Evolutionary conservation across 2,329 filamentous ascomycete genomes (phyloP), one percentile per base, ranked within the genome.

Genomic region (Podosphaera fusca): DNA sequence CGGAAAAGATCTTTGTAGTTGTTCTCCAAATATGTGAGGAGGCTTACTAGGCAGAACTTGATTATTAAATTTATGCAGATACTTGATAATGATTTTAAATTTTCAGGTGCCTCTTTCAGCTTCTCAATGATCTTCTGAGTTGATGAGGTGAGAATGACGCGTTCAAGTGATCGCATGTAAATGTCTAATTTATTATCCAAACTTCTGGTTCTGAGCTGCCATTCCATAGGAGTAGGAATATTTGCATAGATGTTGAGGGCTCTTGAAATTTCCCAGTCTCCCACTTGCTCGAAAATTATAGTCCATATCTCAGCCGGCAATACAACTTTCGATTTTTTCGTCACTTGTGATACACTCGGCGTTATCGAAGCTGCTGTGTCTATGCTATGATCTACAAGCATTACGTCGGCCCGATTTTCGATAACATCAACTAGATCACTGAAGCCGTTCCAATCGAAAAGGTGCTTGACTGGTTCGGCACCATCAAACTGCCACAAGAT

Each of bases 291-390:
- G 49, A 95, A 80, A 53, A 96, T 84, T 58, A 90, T 84, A 36
- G 84, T 84, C 87, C 89, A 95, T 45, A 95, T 77, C 69, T 96
- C 90, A 0, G 85, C 80, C 0, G 90, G 90, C 0, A 96, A 72
- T 47, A 72, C 72, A 51, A 65, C 59, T 59, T 66, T 61, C 31
- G 68, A 69, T 59, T 68, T 70, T 54, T 67, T 65, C 35, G 70
- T 70, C 47, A 70, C 67, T 59, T 71, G 68, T 51, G 73, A 71
- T 34, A 74, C 70, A 34, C 75, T 72, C 46, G 62, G 64, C 10
- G 65, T 63, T 36, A 61, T 64, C 46, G 62, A 49, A 65, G 69
- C 54, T 62, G 70, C 53, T 65, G 68, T 60, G 58, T 72, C 68
- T 57, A 86, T 76, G 63, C 86, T 83, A 61, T 83, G 78, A 1